These are phyloP conservation scores for Phytopythium chamaehyphon DNA, from an alignment of 352 stramenopile genomes.

Conservation along the genomic window DNA sequence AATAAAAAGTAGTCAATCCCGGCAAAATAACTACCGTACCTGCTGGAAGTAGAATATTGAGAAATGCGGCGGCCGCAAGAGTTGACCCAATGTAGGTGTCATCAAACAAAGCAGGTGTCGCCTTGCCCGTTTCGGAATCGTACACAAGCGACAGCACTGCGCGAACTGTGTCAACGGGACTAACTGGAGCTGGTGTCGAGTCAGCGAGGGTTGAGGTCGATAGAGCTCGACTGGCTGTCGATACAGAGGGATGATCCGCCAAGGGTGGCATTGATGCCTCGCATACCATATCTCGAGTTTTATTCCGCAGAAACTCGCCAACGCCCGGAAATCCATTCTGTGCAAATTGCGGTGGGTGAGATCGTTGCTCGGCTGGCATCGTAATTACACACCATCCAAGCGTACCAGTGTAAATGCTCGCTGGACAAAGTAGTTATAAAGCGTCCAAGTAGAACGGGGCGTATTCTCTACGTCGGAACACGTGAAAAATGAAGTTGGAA, in stretches of 20 bases:
- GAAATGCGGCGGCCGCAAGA: constrained; percentile 46
- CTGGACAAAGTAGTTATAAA: constrained; percentile 81
- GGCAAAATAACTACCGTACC: constrained; percentile 18
- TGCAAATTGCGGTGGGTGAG: neutral
- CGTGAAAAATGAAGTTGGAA: constrained; percentile 56
- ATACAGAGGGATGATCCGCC: neutral
- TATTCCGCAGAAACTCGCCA: constrained; percentile 69
- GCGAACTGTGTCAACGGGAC: neutral
- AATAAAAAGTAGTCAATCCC: neutral
- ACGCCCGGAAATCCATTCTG: constrained; percentile 78
- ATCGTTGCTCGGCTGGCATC: neutral
- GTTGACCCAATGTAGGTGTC: constrained; percentile 56
- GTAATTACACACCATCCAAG: constrained; percentile 5
- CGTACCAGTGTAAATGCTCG: constrained; percentile 63
- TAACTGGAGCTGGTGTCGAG: neutral
- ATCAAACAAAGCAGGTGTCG: constrained; percentile 31
- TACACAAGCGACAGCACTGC: constrained; percentile 39
- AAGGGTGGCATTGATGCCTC: constrained; percentile 13
- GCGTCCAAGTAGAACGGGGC: constrained; percentile 25
- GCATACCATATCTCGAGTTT: constrained; percentile 67
- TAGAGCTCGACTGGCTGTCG: neutral
- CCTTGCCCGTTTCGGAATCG: constrained; percentile 28
- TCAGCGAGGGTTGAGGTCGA: constrained; percentile 5
- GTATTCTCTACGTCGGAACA: constrained; percentile 24
- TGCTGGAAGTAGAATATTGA: constrained; percentile 75